Conservation (phyloP, 805 yeast species). For the Kodamaea lidongshanica region DNA sequence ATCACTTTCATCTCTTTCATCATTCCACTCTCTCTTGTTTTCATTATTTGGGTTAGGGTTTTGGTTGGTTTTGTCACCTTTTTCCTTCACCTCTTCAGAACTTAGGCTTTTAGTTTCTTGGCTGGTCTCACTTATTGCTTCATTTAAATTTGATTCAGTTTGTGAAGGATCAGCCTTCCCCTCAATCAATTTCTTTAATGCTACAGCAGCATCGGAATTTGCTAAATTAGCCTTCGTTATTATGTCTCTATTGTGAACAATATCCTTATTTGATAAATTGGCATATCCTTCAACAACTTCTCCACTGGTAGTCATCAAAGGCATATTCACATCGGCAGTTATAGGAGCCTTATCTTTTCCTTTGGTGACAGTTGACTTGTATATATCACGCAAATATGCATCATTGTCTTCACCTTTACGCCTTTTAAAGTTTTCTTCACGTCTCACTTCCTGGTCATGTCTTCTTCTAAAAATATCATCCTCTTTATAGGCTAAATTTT, state of each 20-base stretch:
- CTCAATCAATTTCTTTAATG: conserved; percentile 37
- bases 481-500: conserved; percentile 64
- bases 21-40: conserved; percentile 12
- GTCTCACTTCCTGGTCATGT: conserved; percentile 62
- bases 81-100: background rate
- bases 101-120: no score
- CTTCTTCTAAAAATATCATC: conserved; percentile 67
- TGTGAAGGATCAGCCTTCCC: conserved; percentile 24
- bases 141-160: conserved; percentile 1
- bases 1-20: conserved; percentile 30
- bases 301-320: conserved; percentile 71
- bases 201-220: conserved; percentile 62
- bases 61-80: background rate
- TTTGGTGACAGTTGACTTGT: conserved; percentile 50
- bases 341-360: conserved; percentile 75
- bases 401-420: conserved; percentile 46
- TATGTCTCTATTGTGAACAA: conserved; percentile 56
- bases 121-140: conserved; percentile 1
- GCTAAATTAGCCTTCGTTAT: conserved; percentile 68
- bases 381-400: conserved; percentile 37
- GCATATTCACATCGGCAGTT: conserved; percentile 63
- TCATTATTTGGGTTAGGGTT: conserved; percentile 1
- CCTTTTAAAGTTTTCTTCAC: conserved; percentile 59
- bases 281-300: conserved; percentile 60
- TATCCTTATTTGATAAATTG: conserved; percentile 61